Base-by-base conservation (phyloP, 2,329 filamentous ascomycete species). In the Aspergillus terreus region DNA sequence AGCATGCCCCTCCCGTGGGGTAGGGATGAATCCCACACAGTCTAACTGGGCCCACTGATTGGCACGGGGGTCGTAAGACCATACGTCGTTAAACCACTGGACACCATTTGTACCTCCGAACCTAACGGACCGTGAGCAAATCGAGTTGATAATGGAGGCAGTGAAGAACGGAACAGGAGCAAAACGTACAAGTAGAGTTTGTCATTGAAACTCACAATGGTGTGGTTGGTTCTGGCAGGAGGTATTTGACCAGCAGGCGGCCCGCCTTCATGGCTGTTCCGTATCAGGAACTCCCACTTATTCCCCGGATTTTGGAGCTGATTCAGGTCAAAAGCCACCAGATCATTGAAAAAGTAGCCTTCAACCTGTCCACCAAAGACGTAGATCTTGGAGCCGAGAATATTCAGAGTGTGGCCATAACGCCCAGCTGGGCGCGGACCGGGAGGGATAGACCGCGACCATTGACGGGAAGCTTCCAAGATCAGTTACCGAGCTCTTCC, bases 11-110 rank as follows among this genome's bases (percentile, higher is more conserved):
- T 99, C 94, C 54, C 94, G 84, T 15, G 92, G 86, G 1, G 91
- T 86, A 1, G 95, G 94, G 53, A 99, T 97, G 70, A 96, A 99
- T 33, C 94, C 94, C 64, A 97, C 96, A 69, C 94, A 99, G 65
- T 97, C 92, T 50, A 96, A 80, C 67, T 95, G 87, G 9, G 84
- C 76, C 94, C 94, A 99, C 50, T 81, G 76, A 70, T 96, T 96
- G 43, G 82, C 76, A 50, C 84, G 80, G 6, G 92, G 88, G 63
- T 96, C 92, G 69, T 94, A 99, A 47, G 86, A 90, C 94, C 94
- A 99, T 44, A 99, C 94, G 68, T 99, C 94, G 70, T 97, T 99
- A 76, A 97, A 99, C 95, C 94, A 99, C 64, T 89, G 85, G 50
- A 92, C 83, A 38, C 94, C 94, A 67, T 99, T 96, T 2, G 94